A percentile compares a stretch with the other conserved stretches of the same genome.
Conservation (phyloP, 129 eudicot species). For the Saposhnikovia divaricata region DNA sequence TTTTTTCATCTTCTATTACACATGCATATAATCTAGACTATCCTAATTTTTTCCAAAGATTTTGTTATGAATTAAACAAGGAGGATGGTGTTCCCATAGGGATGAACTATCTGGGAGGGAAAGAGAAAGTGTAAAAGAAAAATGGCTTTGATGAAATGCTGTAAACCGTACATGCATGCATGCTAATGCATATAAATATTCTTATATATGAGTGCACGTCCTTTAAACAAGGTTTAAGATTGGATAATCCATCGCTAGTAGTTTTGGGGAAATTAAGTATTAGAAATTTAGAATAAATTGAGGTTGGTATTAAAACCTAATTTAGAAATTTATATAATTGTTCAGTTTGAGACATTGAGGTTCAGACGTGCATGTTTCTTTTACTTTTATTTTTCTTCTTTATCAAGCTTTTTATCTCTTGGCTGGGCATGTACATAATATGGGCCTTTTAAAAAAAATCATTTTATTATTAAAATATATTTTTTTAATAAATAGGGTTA, state of each 20-base stretch:
- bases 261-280: not conserved
- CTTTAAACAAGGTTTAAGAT: not conserved
- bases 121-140: not conserved
- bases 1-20: constrained; percentile 7
- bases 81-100: not conserved
- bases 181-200: not conserved
- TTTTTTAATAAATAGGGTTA: too few species aligned
- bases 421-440: not conserved
- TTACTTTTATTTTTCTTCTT: not conserved
- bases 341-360: not conserved
- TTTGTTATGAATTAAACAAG: not conserved
- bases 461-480: too few species aligned
- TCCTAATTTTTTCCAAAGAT: not conserved
- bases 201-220: not conserved
- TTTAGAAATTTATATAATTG: too few species aligned
- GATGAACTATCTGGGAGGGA: not conserved
- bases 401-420: not conserved
- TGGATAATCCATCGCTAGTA: not conserved
- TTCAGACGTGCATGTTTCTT: not conserved
- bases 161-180: not conserved
- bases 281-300: not conserved
- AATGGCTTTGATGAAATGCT: not conserved
- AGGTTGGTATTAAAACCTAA: constrained; percentile 9
- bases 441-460: too few species aligned
- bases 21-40: not conserved